Conservation (phyloP, 2,329 filamentous ascomycete genomes). For the Monosporascus sp. region DNA sequence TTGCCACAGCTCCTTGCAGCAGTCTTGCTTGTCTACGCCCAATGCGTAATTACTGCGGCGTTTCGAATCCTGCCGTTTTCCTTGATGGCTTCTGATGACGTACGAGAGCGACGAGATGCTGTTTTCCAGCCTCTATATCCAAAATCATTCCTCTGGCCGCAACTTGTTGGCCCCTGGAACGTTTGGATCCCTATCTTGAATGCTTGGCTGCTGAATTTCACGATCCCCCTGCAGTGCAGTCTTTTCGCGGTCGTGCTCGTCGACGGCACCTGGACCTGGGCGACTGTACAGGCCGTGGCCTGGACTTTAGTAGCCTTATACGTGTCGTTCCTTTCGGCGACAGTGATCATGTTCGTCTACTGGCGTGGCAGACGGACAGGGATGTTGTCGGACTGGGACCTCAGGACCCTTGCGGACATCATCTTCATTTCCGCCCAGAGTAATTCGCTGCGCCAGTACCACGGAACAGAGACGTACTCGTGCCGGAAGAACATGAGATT, state of each 20-base stretch:
- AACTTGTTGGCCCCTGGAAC: constrained; percentile 56
- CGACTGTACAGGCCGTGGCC: constrained; percentile 68
- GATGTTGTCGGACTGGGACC: constrained; percentile 66
- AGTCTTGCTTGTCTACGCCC: constrained; percentile 68
- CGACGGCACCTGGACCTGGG: constrained; percentile 66
- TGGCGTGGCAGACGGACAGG: constrained; percentile 65
- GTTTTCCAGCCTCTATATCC: constrained; percentile 66
- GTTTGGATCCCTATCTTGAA: constrained; percentile 61
- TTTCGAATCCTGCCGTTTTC: constrained; percentile 73
- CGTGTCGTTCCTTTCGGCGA: constrained; percentile 54
- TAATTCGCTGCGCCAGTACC: constrained; percentile 70
- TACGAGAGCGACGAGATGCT: constrained; percentile 54
- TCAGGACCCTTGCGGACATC: constrained; percentile 74
- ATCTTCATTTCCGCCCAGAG: constrained; percentile 73
- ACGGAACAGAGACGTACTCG: constrained; percentile 57
- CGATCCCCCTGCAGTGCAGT: constrained; percentile 74
- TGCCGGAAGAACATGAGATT: constrained; percentile 46
- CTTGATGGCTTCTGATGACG: constrained; percentile 63
- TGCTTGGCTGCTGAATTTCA: constrained; percentile 74
- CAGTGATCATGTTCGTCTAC: constrained; percentile 54
- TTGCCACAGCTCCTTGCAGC: constrained; percentile 73
- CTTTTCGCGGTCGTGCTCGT: constrained; percentile 62
- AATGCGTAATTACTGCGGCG: constrained; percentile 68
- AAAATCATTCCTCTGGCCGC: constrained; percentile 59
- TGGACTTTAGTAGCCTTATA: constrained; percentile 77